Conservation (phyloP, 805 yeast species). For the Kodamaea nitidulidarum region DNA sequence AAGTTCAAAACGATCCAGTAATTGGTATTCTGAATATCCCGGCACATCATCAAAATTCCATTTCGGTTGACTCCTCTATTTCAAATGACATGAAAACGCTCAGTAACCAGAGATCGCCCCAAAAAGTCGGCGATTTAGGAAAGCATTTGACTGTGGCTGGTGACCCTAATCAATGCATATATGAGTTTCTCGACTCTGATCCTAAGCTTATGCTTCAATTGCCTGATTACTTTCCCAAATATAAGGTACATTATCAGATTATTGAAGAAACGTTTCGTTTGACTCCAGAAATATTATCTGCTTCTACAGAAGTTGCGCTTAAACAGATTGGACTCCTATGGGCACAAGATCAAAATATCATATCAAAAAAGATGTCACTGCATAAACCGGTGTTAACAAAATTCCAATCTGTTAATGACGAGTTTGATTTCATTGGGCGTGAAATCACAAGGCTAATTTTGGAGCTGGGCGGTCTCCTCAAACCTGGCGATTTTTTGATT, state of each 20-base stretch:
- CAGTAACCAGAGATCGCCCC: constrained; percentile 22
- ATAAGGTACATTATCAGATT: constrained; percentile 23
- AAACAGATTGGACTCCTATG: constrained; percentile 8
- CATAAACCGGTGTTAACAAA: constrained; percentile 21
- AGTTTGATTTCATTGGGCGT: constrained; percentile 38
- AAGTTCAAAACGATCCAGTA: too few relatives aligned
- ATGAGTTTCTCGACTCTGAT: constrained; percentile 58
- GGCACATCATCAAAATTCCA: too few relatives aligned
- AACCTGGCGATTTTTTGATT: constrained; percentile 49
- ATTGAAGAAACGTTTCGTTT: constrained; percentile 57
- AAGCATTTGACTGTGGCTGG: constrained; percentile 66
- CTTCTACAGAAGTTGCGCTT: constrained; percentile 31
- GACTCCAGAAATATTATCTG: constrained; percentile 51
- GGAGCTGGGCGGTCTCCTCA: constrained; percentile 39
- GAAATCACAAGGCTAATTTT: constrained; percentile 43
- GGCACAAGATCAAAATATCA: background rate
- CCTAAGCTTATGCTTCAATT: constrained; percentile 29
- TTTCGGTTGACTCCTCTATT: too few relatives aligned
- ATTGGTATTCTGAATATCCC: too few relatives aligned
- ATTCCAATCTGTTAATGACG: constrained; percentile 27
- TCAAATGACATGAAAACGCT: too few relatives aligned
- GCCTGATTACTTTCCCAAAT: constrained; percentile 17
- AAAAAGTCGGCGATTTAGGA: constrained; percentile 11
- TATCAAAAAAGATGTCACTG: constrained; percentile 17
- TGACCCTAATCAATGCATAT: constrained; percentile 68